These are phyloP conservation scores for Globisporangium radiosum DNA, from an alignment of 352 stramenopile genomes.

Conservation along the genomic window DNA sequence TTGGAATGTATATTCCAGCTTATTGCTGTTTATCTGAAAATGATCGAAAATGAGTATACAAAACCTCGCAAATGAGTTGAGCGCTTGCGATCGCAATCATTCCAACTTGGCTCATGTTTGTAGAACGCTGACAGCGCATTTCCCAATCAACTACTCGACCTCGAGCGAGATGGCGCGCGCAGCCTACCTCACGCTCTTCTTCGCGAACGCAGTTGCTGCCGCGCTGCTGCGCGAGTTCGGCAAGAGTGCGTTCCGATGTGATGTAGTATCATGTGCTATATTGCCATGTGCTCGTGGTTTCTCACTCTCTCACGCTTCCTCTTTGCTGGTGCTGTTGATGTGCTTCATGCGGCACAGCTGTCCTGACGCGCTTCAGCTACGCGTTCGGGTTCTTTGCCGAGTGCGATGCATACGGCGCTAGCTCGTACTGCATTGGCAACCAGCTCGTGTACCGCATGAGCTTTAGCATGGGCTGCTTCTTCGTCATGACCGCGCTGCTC, in stretches of 20 bases:
- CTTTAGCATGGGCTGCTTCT: constrained; percentile 68
- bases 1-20: too few relatives aligned
- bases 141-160: neutral
- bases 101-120: neutral
- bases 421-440: constrained; percentile 54
- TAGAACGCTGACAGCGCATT: neutral
- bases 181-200: constrained; percentile 66
- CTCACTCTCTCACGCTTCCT: neutral
- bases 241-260: constrained; percentile 23
- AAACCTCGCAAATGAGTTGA: neutral
- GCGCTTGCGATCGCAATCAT: neutral
- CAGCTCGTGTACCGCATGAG: constrained; percentile 75
- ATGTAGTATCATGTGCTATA: neutral
- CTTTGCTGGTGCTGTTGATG: neutral
- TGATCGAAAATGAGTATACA: neutral
- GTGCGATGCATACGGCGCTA: constrained; percentile 29
- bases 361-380: constrained; percentile 28
- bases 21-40: too few relatives aligned
- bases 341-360: constrained; percentile 13
- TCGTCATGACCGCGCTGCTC: constrained; percentile 43
- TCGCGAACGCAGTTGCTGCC: constrained; percentile 42
- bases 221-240: constrained; percentile 55
- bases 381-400: constrained; percentile 34
- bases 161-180: constrained; percentile 19
- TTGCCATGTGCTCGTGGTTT: neutral